Base-by-base conservation (phyloP, 192 early-diverging fungal genomes). In the Pilaira anomala region DNA sequence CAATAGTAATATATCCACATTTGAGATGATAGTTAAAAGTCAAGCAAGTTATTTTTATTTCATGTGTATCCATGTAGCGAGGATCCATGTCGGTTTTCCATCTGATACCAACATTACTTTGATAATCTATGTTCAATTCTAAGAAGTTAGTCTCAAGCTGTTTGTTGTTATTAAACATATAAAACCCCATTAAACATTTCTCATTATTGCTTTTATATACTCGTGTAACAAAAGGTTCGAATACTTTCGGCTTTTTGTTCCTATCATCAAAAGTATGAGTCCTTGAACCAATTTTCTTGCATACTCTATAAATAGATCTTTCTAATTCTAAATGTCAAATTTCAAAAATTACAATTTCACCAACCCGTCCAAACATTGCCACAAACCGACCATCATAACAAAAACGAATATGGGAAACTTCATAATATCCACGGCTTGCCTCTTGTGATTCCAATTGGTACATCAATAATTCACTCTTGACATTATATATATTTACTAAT, bases 321-420 rank as follows among this genome's bases (percentile, higher is more conserved):
- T 22, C 33, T 4, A 11, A 19, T 39, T 25, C 40, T 40, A 40
- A 19, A 26, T 39, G 18, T 36, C 56, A 58, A 13, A 58, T 42
- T 24, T 58, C 56, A 58, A 58, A 58, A 2, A 33, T 40, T 2
- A 58, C 40, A 11, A 6, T 42, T 39, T 39, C 22, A 5, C 14
- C 36, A 13, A 41, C 40, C 13, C 18, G 41, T 40, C 56, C 56
- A n/a, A 22, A 40, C 3, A 58, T 58, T 11, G 33, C 22, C 11
- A 58, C 18, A 26, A 41, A 41, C 41, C 56, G 19, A 8, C 39
- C 21, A 36, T 19, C 40, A 42, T 58, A 24, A 40, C 56, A 58
- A 42, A 58, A 58, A 7, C 56, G 13, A 21, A 58, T 40, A 40
- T 39, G 7, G 1, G 56, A 58, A 6, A 58, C 40, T 41, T 28